These are phyloP conservation scores for Aspergillus sp. DNA, from an alignment of 2,329 filamentous ascomycete genomes.

Conservation along the genomic window DNA sequence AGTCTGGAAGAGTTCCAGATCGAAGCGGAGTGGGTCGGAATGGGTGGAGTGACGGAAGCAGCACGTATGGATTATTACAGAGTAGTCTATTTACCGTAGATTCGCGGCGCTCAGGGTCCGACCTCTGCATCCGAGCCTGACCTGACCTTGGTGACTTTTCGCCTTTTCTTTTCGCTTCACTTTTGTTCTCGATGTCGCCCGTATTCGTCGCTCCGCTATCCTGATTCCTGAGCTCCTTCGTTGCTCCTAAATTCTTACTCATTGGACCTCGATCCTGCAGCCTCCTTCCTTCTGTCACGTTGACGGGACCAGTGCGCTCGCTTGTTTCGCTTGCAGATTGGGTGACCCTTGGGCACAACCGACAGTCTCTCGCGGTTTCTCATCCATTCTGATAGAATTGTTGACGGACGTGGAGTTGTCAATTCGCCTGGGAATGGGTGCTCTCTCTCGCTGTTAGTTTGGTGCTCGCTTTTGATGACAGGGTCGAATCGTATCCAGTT, in stretches of 20 bases:
- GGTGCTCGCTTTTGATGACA: constrained; percentile 10
- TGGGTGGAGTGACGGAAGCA: constrained; percentile 1
- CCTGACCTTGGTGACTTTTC: background rate
- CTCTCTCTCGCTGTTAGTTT: background rate
- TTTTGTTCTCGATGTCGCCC: background rate
- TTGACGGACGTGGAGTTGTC: background rate
- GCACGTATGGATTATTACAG: background rate
- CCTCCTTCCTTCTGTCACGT: background rate
- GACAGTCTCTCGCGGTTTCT: background rate
- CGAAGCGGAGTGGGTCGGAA: background rate
- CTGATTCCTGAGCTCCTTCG: background rate
- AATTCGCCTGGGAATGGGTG: constrained; percentile 10
- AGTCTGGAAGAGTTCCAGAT: background rate
- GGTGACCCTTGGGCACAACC: background rate
- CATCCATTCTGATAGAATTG: background rate
- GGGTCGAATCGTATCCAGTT: constrained; percentile 8
- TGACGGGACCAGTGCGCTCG: background rate
- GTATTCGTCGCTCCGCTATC: background rate
- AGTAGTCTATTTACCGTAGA: background rate
- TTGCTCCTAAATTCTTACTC: background rate
- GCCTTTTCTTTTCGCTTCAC: background rate
- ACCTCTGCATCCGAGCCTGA: too few species aligned
- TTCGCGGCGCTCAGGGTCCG: background rate
- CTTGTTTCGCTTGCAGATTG: background rate
- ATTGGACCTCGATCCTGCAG: background rate